Evolutionary conservation across 208 protist species (phyloP), one percentile per base, ranked within the genome.

Genomic region (Leishmania amazonensis): DNA sequence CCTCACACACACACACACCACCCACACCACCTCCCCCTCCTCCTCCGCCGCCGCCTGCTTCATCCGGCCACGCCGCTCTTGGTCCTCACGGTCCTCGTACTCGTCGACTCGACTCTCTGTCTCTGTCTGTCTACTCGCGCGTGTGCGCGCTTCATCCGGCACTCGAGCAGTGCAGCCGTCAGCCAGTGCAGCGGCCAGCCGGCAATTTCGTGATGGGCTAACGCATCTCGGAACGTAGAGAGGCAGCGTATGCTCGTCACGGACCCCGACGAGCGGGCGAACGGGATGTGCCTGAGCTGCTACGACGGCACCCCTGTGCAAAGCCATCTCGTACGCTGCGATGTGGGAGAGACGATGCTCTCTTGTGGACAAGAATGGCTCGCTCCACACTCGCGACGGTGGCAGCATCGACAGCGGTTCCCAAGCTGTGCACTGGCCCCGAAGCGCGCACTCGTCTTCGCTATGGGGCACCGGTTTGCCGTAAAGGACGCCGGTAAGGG

Each of bases 311-410:
- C 81, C 17, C n/a, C 62, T 72, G 28, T 84, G 80, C 53, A 73
- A 82, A 45, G 87, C 78, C 42, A 82, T 94, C 76, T 85, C 80
- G 19, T 93, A 82, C 84, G 62, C 67, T 45, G 83, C 90, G 40
- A 83, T 95, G 78, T 94, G 89, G 91, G 65, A 88, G 42, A 75
- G 31, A 35, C 40, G 49, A 90, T 96, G 78, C 67, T 75, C 49
- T 58, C 62, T 57, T 90, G 51, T 88, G 85, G 76, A 76, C 73
- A 19, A 58, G 53, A 47, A 76, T 53, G 62, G 76, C 28, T 72
- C 42, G 76, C 35, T 72, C 83, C 85, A 95, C 84, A 97, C 95
- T 0, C 94, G 95, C 40, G 95, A 98, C 77, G 89, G 98, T 47
- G 97, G 96, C 68, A 81, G 76, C 58, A 53, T 96, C 72, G 35